phyloP scores from a whole-genome alignment of 352 stramenopile species.

The Globisporangium lucens region DNA sequence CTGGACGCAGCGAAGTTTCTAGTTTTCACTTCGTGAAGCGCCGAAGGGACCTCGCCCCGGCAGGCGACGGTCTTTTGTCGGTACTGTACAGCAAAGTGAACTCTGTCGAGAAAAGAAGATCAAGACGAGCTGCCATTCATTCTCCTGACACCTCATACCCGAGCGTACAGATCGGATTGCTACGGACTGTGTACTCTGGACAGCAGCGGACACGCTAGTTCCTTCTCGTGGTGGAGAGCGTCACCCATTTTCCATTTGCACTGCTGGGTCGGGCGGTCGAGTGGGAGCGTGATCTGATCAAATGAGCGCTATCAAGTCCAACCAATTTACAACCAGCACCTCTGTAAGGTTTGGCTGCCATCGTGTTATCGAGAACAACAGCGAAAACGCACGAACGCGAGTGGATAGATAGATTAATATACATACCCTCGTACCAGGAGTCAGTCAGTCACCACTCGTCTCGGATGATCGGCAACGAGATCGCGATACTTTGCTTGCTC shows the following conservation, averaged over 20 bases:
- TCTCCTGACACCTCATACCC: not conserved
- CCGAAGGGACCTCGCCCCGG: too few species aligned
- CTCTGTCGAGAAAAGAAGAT: not conserved
- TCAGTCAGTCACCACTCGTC: slow-evolving; percentile 54
- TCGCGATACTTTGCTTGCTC: slow-evolving; percentile 37
- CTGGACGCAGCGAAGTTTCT: too few species aligned
- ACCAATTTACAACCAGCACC: not conserved
- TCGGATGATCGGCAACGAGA: slow-evolving; percentile 73
- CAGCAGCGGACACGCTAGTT: not conserved
- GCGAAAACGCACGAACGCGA: too few species aligned
- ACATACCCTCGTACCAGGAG: too few species aligned
- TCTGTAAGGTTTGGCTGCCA: not conserved
- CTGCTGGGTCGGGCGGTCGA: not conserved
- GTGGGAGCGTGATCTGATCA: not conserved
- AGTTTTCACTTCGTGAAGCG: too few species aligned
- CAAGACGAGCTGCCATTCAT: not conserved
- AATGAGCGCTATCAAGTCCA: not conserved
- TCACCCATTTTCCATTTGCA: not conserved
- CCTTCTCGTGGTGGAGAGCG: not conserved
- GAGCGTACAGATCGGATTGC: not conserved
- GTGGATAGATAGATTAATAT: too few species aligned
- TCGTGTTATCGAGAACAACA: not conserved
- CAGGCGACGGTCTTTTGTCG: too few species aligned
- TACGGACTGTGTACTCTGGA: not conserved
- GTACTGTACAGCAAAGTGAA: not conserved